A percentile compares a stretch with the other conserved stretches of the same genome.
Evolutionary conservation across 2,329 filamentous ascomycete species (phyloP).

Genomic region (Botrytis sinoallii): DNA sequence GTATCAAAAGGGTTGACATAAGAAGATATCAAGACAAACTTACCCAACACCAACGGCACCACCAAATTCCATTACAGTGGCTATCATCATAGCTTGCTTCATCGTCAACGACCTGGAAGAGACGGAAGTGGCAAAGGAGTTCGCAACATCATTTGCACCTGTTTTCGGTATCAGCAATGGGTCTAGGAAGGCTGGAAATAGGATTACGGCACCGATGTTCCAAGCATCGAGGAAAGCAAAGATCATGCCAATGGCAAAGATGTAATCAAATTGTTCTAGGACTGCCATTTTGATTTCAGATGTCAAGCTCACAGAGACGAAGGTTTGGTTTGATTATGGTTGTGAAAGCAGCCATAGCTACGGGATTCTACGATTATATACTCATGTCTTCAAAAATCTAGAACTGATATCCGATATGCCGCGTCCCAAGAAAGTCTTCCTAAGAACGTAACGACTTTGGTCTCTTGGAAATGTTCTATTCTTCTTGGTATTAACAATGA

Average conservation of each 20-base stretch:
- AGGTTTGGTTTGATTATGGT: background rate
- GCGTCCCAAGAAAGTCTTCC: background rate
- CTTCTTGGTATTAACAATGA: slow-evolving; percentile 1
- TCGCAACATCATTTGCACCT: slow-evolving; percentile 71
- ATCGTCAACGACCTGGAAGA: slow-evolving; percentile 75
- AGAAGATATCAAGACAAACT: background rate
- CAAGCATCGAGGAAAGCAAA: slow-evolving; percentile 58
- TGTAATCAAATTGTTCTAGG: slow-evolving; percentile 8
- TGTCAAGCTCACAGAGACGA: background rate
- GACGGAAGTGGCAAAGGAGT: slow-evolving; percentile 77
- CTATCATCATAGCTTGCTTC: slow-evolving; percentile 64
- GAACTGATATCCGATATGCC: background rate
- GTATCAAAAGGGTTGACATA: background rate
- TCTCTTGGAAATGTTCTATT: background rate
- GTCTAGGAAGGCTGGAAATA: background rate
- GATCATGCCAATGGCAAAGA: slow-evolving; percentile 32
- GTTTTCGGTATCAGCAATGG: background rate
- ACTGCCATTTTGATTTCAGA: background rate
- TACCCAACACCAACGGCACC: slow-evolving; percentile 51
- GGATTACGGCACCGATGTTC: slow-evolving; percentile 49
- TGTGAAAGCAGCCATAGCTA: background rate
- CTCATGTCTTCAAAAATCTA: background rate
- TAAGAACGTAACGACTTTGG: background rate
- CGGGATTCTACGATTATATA: background rate
- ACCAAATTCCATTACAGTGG: slow-evolving; percentile 64